Conservation (phyloP, 495 filamentous ascomycete species). For the Pseudotulostoma volvatum region DNA sequence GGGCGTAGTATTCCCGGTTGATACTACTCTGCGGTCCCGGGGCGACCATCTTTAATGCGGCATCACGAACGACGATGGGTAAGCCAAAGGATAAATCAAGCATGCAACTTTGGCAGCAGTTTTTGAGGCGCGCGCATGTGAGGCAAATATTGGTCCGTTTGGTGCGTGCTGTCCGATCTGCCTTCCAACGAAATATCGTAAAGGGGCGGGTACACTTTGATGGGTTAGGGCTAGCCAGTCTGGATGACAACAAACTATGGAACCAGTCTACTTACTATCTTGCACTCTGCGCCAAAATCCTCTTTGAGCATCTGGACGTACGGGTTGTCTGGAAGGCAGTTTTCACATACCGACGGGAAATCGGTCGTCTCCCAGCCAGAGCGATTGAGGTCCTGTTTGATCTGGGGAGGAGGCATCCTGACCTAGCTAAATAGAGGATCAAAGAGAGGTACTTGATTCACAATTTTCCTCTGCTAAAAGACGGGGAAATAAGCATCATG, state of each 20-base stretch:
- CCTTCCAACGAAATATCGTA: constrained; percentile 90
- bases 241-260: too few species aligned
- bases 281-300: constrained; percentile 64
- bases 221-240: too few species aligned
- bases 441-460: too few species aligned
- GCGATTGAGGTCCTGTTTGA: constrained; percentile 94
- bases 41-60: constrained; percentile 93
- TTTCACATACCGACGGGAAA: constrained; percentile 49
- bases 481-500: too few species aligned
- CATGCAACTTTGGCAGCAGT: constrained; percentile 99
- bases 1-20: constrained; percentile 93
- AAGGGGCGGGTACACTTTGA: constrained; percentile 83
- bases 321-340: constrained; percentile 86
- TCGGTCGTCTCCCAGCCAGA: constrained; percentile 91
- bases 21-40: constrained; percentile 79
- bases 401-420: constrained; percentile 46
- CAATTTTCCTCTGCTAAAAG: too few species aligned
- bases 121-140: constrained; percentile 88
- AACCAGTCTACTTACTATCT: constrained; percentile 36
- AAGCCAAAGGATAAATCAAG: constrained; percentile 89
- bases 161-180: constrained; percentile 69
- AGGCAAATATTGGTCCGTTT: constrained; percentile 84
- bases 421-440: too few species aligned
- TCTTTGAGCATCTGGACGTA: constrained; percentile 99
- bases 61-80: constrained; percentile 84